Evolutionary conservation across 352 stramenopile species (phyloP).

Genomic region (Pythium insidiosum): DNA sequence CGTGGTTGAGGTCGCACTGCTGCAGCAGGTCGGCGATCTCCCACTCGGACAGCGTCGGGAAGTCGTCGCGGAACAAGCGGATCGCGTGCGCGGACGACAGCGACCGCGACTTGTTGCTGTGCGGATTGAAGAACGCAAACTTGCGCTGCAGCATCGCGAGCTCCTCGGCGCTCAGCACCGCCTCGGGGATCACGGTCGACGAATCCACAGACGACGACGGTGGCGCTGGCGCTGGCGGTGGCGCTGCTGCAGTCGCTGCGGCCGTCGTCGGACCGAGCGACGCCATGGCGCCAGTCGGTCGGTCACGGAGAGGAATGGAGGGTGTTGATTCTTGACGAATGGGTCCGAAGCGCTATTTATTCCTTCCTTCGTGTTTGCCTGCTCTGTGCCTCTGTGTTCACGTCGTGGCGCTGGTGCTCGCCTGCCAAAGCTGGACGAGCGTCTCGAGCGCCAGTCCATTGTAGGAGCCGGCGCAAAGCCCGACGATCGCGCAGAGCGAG

Average conservation of each 20-base stretch:
- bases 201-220: too few species aligned
- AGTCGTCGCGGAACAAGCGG: constrained; percentile 59
- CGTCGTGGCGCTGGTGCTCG: too few species aligned
- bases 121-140: constrained; percentile 37
- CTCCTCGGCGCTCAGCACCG: constrained; percentile 40
- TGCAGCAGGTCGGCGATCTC: constrained; percentile 49
- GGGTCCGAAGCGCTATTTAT: too few species aligned
- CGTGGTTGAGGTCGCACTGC: constrained; percentile 50
- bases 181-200: constrained; percentile 19
- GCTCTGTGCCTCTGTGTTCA: too few species aligned
- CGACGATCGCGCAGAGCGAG: constrained; percentile 59
- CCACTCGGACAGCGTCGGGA: constrained; percentile 48
- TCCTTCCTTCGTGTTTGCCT: too few species aligned
- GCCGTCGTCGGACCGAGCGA: too few species aligned
- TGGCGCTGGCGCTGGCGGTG: too few species aligned
- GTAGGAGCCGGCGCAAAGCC: constrained; percentile 69
- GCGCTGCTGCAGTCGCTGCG: too few species aligned
- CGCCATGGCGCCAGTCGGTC: too few species aligned
- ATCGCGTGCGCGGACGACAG: constrained; percentile 32
- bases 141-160: constrained; percentile 37
- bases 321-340: too few species aligned
- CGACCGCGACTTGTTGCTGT: constrained; percentile 22
- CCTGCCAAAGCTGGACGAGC: constrained; percentile 36
- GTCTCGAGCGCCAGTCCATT: constrained; percentile 65
- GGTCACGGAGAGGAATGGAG: too few species aligned